Evolutionary conservation across 2,329 filamentous ascomycete species (phyloP), one percentile per base, ranked within the genome.

Genomic region (Apiospora malaysiana): DNA sequence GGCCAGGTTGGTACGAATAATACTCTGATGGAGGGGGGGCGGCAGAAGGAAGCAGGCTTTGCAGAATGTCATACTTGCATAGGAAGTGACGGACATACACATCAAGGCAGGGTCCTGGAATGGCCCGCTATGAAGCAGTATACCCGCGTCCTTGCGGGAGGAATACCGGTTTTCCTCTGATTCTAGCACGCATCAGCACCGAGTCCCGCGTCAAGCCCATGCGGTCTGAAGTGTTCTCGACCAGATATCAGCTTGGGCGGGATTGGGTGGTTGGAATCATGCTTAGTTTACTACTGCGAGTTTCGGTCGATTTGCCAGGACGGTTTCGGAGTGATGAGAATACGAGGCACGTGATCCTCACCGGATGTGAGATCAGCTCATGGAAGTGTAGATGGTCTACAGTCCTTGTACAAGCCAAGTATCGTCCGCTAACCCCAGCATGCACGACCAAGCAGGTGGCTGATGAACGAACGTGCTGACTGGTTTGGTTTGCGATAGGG

Each of bases 211-310:
- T 56, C 49, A 56, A 56, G 25, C 49, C 49, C 49, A 27, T 56
- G 49, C 56, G 56, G 32, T n/a, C 18, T 12, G 18, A n/a, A 14
- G 32, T 63, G 56, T 40, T 63, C 56, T 63, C 18, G 56, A 27
- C 56, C 18, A 63, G 12, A 8, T 40, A 21, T 40, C 32, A 40
- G 18, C 32, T n/a, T 63, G 27, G 32, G 42, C 32, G 42, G 42
- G 42, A 45, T 45, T 45, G 42, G 56, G 21, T 63, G 56, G 32
- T 40, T 63, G 32, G 56, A 21, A 12, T 40, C 21, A 63, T 12
- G 56, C 21, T 63, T 40, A 23, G 56, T 27, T 32, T n/a, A 63
- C 56, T 63, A 63, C 56, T 63, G 56, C 56, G 56, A 63, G 56
- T 63, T 40, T 63, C 56, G 56, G 56, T 63, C 27, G 18, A 5